phyloP scores from a whole-genome alignment of 2,329 filamentous ascomycete species.

The Ciborinia camelliae region DNA sequence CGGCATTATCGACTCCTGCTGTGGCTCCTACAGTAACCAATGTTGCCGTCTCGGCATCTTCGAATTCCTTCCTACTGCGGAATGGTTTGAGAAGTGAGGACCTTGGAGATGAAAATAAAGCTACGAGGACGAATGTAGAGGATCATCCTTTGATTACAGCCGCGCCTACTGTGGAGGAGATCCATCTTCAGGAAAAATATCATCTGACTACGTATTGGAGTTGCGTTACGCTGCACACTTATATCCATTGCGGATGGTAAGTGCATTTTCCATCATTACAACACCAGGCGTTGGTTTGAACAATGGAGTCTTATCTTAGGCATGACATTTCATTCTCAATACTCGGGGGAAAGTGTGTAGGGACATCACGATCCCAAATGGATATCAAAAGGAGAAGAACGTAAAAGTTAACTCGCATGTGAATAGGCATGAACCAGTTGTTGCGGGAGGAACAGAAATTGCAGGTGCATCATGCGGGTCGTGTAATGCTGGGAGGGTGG shows the following conservation, averaged over 20 bases:
- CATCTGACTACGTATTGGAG: slow-evolving; percentile 35
- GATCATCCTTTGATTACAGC: slow-evolving; percentile 21
- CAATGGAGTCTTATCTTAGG: not conserved
- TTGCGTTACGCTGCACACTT: slow-evolving; percentile 28
- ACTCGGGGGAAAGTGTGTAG: not conserved
- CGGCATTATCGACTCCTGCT: not conserved
- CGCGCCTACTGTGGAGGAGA: slow-evolving; percentile 19
- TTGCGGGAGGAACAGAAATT: slow-evolving; percentile 34
- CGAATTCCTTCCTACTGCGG: not conserved
- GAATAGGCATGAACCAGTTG: slow-evolving; percentile 32
- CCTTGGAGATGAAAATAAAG: not conserved
- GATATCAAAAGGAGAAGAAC: not conserved
- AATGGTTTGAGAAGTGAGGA: not conserved
- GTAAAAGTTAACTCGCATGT: not conserved
- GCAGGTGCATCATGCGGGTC: slow-evolving; percentile 23
- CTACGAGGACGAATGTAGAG: not conserved
- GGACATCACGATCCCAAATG: not conserved
- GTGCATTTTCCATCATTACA: not conserved
- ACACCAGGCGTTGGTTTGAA: not conserved
- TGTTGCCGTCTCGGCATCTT: not conserved
- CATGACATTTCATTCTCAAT: not conserved
- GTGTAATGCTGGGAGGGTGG: slow-evolving; percentile 6
- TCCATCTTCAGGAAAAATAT: slow-evolving; percentile 30
- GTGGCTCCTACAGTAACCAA: not conserved
- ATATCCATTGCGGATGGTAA: slow-evolving; percentile 32